Evolutionary conservation across 495 filamentous ascomycete genomes (phyloP).

Genomic region (Aspergillus indologenus): DNA sequence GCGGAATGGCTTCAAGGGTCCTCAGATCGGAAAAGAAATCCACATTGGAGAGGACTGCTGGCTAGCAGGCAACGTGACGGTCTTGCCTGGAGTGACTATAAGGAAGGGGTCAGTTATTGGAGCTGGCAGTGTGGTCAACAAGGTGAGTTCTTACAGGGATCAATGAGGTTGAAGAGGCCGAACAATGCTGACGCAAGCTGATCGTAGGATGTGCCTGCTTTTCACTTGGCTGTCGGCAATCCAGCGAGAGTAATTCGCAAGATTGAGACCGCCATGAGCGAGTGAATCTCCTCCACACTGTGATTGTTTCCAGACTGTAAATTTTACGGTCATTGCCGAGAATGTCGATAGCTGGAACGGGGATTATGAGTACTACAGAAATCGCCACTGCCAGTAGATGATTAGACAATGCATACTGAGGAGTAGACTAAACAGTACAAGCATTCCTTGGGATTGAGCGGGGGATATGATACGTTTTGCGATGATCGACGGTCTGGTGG

Average conservation of each 20-base stretch:
- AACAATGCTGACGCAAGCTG: background rate
- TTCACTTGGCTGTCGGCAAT: constrained; percentile 63
- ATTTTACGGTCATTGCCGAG: background rate
- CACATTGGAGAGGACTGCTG: constrained; percentile 84
- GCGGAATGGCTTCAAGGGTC: constrained; percentile 70
- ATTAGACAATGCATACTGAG: too few relatives aligned
- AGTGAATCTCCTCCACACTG: background rate
- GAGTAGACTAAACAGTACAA: too few relatives aligned
- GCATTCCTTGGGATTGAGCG: background rate
- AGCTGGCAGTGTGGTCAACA: constrained; percentile 88
- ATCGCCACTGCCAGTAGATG: too few relatives aligned
- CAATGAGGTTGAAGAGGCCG: background rate
- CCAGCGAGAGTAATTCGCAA: constrained; percentile 60
- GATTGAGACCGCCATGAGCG: constrained; percentile 44
- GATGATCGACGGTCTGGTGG: background rate
- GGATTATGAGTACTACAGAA: too few relatives aligned
- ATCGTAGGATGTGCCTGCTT: constrained; percentile 57
- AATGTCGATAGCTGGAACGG: too few relatives aligned
- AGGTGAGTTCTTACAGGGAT: constrained; percentile 51
- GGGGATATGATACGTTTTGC: background rate
- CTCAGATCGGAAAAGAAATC: constrained; percentile 74
- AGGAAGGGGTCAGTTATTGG: constrained; percentile 75
- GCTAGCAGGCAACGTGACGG: constrained; percentile 74
- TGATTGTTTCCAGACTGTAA: background rate
- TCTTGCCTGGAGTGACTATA: constrained; percentile 77